Base-by-base conservation (phyloP, 345 rosid species). In the Eucalyptus marginata region DNA sequence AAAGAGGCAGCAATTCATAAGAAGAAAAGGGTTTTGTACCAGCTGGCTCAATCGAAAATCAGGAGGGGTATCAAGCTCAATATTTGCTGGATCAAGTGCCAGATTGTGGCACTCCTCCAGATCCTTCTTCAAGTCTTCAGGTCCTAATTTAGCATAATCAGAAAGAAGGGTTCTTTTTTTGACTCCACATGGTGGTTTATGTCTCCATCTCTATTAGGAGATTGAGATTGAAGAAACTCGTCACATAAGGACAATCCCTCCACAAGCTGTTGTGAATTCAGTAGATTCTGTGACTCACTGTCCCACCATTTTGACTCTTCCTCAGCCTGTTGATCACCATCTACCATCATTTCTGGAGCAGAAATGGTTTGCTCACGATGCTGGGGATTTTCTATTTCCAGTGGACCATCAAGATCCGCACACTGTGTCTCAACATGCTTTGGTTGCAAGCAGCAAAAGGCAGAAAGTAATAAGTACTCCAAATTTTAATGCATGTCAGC, bases 41-140 rank as follows among this genome's bases (percentile, higher is more conserved):
- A 98, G 98, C 91, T 97, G 98, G 94, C 99, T 98, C 85, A 98
- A 94, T 86, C 97, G 94, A 91, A 95, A 97, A 50, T 98, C 99
- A 17, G 99, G 97, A 89, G 98, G 98, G 64, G 99, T 98, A 90
- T 98, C 98, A 2, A 95, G 95, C 58, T 97, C 99, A 89, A 96
- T 94, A 91, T 95, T 93, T 14, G 98, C 92, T 8, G 96, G 98
- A 91, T 96, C 99, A 93, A 93, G 87, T 83, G 88, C 94, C 31
- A 96, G 91, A 79, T 92, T 93, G 90, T 97, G 99, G 94, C 97
- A 97, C 76, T 94, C 98, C 93, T 95, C 99, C 62, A 98, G 92
- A 93, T 98, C 99, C 90, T 95, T 92, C 93, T 95, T 98, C 88
- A 97, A 92, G 89, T 93, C 88, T 44, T 95, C 99, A 68, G 98